Evolutionary conservation across 257 asterid genomes (phyloP), one percentile per base, ranked within the genome.

Genomic region (Fraxinus americana): DNA sequence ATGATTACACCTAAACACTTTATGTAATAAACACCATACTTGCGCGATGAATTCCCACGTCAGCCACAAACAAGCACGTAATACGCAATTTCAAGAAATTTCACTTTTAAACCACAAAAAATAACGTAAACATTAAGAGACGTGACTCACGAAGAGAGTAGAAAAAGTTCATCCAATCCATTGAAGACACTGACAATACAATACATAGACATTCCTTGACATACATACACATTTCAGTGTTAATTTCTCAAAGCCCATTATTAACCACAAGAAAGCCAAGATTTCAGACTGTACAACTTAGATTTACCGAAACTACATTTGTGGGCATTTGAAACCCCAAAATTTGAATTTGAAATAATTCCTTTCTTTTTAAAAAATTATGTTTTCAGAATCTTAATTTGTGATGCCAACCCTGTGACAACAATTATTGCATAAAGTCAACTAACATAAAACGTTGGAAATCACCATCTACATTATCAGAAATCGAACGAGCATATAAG

Each of bases 301-400:
- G 19, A 45, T 45, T 13, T 45, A 57, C 27, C 4, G 27, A 57
- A 0, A 3, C 3, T 57, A n/a, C 11, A 57, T 50, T 50, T 19
- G n/a, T 14, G 61, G 61, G 61, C 21, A 50, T 32, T 45, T 17
- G 36, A 67, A 23, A 29, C 10, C 68, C 52, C 11, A 16, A 48
- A 11, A 13, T 73, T 17, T 27, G 43, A 48, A 73, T 59, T 48
- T 76, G 69, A 72, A 70, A 19, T 29, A 34, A 79, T 38, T 52
- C 78, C 39, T 71, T 71, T 54, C 41, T 29, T 11, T n/a, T 57
- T 68, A 2, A 13, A 10, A 66, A 69, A 71, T 19, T 17, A 61
- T 41, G 75, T 13, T 36, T 69, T 27, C 69, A 48, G 67, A 78
- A 63, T 14, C 70, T 50, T 50, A 69, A 45, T 71, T 27, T 63